phyloP scores from a whole-genome alignment of 1,139 yeast species.

The Lodderomyces oxycetoniae region DNA sequence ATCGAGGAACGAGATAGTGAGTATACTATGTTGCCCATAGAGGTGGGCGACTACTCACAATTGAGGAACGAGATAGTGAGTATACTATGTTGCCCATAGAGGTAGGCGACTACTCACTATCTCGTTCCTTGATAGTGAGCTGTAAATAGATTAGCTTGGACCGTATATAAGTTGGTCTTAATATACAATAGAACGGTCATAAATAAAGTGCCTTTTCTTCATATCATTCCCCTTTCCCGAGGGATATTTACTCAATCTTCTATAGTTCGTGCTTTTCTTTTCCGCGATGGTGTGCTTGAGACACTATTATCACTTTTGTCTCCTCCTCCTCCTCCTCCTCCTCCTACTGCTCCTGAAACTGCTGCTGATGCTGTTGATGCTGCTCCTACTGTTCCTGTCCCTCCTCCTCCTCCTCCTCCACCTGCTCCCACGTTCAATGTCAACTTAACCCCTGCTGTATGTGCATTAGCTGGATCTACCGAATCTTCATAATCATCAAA shows the following conservation, averaged over 20 bases:
- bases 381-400: not conserved
- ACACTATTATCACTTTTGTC: slow-evolving; percentile 5
- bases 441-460: slow-evolving; percentile 7
- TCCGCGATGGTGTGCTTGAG: slow-evolving; percentile 30
- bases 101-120: too few species aligned
- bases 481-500: slow-evolving; percentile 46
- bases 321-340: slow-evolving; percentile 1
- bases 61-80: too few species aligned
- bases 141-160: slow-evolving; percentile 4
- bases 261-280: slow-evolving; percentile 30
- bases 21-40: too few species aligned
- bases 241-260: slow-evolving; percentile 28
- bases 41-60: too few species aligned
- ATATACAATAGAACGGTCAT: too few species aligned
- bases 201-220: too few species aligned
- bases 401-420: not conserved
- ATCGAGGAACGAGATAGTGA: too few species aligned
- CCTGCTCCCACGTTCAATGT: slow-evolving; percentile 2
- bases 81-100: too few species aligned
- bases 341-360: not conserved
- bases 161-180: slow-evolving; percentile 9
- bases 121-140: too few species aligned
- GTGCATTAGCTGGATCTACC: slow-evolving; percentile 28
- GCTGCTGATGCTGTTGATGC: slow-evolving; percentile 1
- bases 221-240: too few species aligned